Percentiles rank a stretch among this genome's conserved stretches.
Conservation (phyloP, 1,284 basidiomycete genomes). For the Trichosporon coremiiforme region DNA sequence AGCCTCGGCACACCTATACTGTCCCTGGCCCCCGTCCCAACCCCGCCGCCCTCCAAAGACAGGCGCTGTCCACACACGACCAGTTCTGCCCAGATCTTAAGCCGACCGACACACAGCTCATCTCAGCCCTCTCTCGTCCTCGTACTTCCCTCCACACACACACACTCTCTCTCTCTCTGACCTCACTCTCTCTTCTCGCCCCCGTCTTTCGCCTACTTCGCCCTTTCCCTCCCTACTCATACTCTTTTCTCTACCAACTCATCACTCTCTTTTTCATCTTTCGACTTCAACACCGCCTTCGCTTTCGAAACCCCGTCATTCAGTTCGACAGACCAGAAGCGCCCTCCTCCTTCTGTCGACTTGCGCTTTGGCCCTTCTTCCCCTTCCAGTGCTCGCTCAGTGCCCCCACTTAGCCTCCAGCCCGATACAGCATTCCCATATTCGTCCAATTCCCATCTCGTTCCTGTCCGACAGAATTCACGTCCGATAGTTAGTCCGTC, state of each 20-base stretch:
- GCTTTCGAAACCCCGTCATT: neutral
- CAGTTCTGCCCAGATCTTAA: neutral
- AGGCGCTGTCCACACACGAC: too few species aligned
- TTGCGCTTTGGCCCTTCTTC: neutral
- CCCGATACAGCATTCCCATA: neutral
- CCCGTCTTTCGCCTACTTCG: neutral
- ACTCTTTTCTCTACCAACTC: neutral
- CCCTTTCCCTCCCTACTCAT: too few species aligned
- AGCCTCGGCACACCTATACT: neutral
- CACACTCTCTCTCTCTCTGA: neutral
- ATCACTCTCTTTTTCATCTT: slow-evolving; percentile 2
- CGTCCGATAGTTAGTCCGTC: too few species aligned
- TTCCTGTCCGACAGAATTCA: slow-evolving; percentile 9
- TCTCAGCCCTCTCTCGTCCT: neutral
- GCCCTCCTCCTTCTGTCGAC: neutral
- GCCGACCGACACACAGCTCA: neutral
- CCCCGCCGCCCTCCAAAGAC: too few species aligned
- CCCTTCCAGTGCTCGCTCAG: too few species aligned
- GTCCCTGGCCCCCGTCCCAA: neutral
- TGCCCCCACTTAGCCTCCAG: neutral
- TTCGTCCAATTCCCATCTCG: too few species aligned
- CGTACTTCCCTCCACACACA: neutral
- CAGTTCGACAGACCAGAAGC: neutral
- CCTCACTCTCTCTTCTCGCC: neutral
- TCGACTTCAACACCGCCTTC: neutral